phyloP scores from a whole-genome alignment of 2,329 filamentous ascomycete genomes.

The Stagonosporopsis rhizophila region DNA sequence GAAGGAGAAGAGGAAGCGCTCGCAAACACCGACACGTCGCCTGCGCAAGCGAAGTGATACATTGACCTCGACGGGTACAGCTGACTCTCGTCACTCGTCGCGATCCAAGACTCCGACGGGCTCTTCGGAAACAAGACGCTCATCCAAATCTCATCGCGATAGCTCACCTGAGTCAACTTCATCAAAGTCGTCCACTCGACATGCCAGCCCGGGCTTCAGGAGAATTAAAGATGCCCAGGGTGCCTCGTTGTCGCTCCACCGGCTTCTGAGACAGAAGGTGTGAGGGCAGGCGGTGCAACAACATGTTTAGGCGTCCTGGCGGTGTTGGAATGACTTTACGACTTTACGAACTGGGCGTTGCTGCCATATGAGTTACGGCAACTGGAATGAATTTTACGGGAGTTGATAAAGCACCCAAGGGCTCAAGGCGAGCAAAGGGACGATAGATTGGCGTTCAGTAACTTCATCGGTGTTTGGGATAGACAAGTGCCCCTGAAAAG shows the following conservation, averaged over 20 bases:
- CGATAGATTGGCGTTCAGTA: not conserved
- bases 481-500: not conserved
- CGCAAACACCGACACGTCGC: slow-evolving; percentile 15
- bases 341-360: slow-evolving; percentile 3
- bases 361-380: not conserved
- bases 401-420: not conserved
- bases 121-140: slow-evolving; percentile 8
- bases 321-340: slow-evolving; percentile 6
- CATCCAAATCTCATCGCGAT: slow-evolving; percentile 11
- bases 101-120: slow-evolving; percentile 10
- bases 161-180: slow-evolving; percentile 14
- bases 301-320: not conserved
- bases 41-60: slow-evolving; percentile 35
- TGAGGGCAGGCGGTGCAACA: not conserved
- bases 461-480: not conserved
- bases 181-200: slow-evolving; percentile 16
- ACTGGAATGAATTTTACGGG: too few relatives aligned
- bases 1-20: slow-evolving; percentile 16
- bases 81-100: slow-evolving; percentile 19
- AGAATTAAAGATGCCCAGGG: slow-evolving; percentile 13
- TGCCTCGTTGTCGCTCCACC: slow-evolving; percentile 14
- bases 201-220: slow-evolving; percentile 7
- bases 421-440: not conserved
- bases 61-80: slow-evolving; percentile 23
- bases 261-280: slow-evolving; percentile 13